Evolutionary conservation across 2,329 filamentous ascomycete genomes (phyloP).

Genomic region (Xylariaceae sp.): DNA sequence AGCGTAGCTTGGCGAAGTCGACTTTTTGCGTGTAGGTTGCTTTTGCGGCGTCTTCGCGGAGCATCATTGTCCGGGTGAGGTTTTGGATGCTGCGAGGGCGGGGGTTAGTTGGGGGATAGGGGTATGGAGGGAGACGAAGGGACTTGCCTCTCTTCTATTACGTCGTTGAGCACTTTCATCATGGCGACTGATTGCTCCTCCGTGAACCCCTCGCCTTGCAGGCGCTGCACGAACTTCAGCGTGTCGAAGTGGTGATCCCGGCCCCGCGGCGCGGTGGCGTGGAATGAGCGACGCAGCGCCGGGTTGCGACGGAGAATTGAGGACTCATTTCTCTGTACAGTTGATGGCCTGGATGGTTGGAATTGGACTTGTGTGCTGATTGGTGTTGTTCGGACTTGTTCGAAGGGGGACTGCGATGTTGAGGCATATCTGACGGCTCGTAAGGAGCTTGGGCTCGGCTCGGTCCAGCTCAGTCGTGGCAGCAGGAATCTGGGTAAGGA

Average conservation of each 20-base stretch:
- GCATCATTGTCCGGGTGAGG: slow-evolving; percentile 93
- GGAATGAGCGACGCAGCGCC: slow-evolving; percentile 51
- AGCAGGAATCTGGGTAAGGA: slow-evolving; percentile 50
- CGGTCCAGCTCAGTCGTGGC: slow-evolving; percentile 50
- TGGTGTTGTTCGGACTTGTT: slow-evolving; percentile 19
- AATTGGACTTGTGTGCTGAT: slow-evolving; percentile 25
- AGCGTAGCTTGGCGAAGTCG: slow-evolving; percentile 94
- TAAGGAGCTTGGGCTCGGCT: slow-evolving; percentile 28
- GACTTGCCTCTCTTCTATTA: slow-evolving; percentile 81
- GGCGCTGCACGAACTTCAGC: slow-evolving; percentile 87
- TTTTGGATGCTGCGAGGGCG: slow-evolving; percentile 71
- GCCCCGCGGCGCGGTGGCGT: slow-evolving; percentile 54
- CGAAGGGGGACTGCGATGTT: slow-evolving; percentile 19
- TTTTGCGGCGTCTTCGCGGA: slow-evolving; percentile 85
- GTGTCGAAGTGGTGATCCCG: slow-evolving; percentile 97
- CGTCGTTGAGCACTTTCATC: slow-evolving; percentile 95
- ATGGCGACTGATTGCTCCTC: slow-evolving; percentile 95
- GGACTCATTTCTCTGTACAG: slow-evolving; percentile 3
- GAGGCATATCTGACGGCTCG: slow-evolving; percentile 29
- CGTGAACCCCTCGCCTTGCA: slow-evolving; percentile 88
- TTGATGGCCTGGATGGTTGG: slow-evolving; percentile 11
- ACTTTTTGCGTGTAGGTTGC: slow-evolving; percentile 83
- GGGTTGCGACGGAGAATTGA: slow-evolving; percentile 29
- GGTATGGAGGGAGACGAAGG: background rate
- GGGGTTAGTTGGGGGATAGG: slow-evolving; percentile 2